Conservation (phyloP, 805 yeast species). For the Starmerella floricola region DNA sequence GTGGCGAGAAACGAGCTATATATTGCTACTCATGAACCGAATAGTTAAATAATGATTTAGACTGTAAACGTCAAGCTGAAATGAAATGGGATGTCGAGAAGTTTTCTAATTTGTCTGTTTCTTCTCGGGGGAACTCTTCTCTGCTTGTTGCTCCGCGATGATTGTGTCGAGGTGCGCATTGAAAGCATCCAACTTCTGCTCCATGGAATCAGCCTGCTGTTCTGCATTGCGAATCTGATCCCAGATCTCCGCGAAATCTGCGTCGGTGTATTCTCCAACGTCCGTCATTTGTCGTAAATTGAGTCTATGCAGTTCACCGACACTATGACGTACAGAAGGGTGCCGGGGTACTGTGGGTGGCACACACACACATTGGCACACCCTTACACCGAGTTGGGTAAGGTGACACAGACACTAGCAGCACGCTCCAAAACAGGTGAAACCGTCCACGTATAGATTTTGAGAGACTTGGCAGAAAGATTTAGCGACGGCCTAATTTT, state of each 20-base stretch:
- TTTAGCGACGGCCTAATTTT: no score
- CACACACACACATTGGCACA: no score
- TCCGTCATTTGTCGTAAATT: conserved; percentile 15
- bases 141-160: conserved; percentile 5
- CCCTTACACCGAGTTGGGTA: no score
- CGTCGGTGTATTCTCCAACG: conserved; percentile 19
- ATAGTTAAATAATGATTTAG: no score
- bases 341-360: no score
- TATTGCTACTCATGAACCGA: no score
- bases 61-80: not conserved
- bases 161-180: conserved; percentile 19
- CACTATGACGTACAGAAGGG: no score
- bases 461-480: no score
- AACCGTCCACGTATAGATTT: no score
- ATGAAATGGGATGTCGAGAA: not conserved
- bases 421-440: no score
- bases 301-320: no score
- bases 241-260: conserved; percentile 23
- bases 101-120: not conserved
- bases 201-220: conserved; percentile 19
- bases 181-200: conserved; percentile 17
- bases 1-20: not conserved
- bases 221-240: conserved; percentile 21
- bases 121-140: not conserved
- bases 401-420: no score